These are phyloP conservation scores for Pharnaceum exiguum DNA, from an alignment of 148 eudicot genomes.

Conservation along the genomic window DNA sequence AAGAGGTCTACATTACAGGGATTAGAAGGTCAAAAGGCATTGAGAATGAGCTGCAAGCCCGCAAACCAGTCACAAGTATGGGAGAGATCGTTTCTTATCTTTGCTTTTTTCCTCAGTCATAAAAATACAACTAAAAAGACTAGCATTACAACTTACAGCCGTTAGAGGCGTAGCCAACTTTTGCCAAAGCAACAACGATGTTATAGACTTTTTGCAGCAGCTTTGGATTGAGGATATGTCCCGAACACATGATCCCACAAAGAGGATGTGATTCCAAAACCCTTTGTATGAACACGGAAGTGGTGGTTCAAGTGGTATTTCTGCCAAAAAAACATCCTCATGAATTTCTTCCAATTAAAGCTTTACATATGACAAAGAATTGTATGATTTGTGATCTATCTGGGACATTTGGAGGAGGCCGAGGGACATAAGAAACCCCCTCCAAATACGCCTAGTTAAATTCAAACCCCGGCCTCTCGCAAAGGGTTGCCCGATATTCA, in stretches of 20 bases:
- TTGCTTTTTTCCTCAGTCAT: not conserved
- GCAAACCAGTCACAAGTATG: not conserved
- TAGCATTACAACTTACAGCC: not conserved
- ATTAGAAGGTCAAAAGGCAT: not conserved
- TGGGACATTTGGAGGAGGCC: too few species aligned
- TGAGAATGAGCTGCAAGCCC: not conserved
- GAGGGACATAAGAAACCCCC: too few species aligned
- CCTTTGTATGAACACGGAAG: slow-evolving; percentile 60
- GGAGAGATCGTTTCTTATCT: not conserved
- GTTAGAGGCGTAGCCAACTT: not conserved
- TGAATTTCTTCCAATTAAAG: too few species aligned
- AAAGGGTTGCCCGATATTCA: too few species aligned
- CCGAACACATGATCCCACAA: slow-evolving; percentile 79
- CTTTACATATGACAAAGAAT: too few species aligned
- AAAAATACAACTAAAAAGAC: not conserved
- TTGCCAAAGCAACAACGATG: not conserved
- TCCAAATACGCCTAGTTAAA: too few species aligned
- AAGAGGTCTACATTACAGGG: not conserved
- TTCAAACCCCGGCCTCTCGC: too few species aligned
- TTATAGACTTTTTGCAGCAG: slow-evolving; percentile 29
- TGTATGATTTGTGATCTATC: too few species aligned
- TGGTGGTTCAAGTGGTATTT: slow-evolving; percentile 87
- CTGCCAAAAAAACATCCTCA: too few species aligned
- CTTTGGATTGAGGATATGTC: slow-evolving; percentile 60
- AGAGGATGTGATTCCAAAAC: slow-evolving; percentile 77